These are phyloP conservation scores for cucumber (Cucumis sativus) DNA, from an alignment of 306 rosid species.

Conservation along the genomic window Cucumber_9930_V3 NC_026661.2:16438501-16439000, in stretches of 20 bases:
- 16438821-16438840: background rate
- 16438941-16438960: background rate
- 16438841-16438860: background rate
- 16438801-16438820: background rate
- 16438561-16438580: slow-evolving; percentile 66
- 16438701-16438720: background rate
- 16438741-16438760: background rate
- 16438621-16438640: background rate
- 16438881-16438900: background rate
- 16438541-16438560: slow-evolving; percentile 85
- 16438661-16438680: background rate
- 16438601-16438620: slow-evolving; percentile 33
- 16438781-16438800: background rate
- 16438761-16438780: background rate
- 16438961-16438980: too few species aligned
- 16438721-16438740: background rate
- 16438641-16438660: background rate
- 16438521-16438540: slow-evolving; percentile 74
- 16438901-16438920: background rate
- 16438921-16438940: background rate
- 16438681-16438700: background rate
- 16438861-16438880: background rate
- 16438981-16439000: too few species aligned
- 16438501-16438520: slow-evolving; percentile 77
- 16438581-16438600: slow-evolving; percentile 65